Conservation (phyloP, 2,329 filamentous ascomycete genomes). For the Epichloe sylvatica region DNA sequence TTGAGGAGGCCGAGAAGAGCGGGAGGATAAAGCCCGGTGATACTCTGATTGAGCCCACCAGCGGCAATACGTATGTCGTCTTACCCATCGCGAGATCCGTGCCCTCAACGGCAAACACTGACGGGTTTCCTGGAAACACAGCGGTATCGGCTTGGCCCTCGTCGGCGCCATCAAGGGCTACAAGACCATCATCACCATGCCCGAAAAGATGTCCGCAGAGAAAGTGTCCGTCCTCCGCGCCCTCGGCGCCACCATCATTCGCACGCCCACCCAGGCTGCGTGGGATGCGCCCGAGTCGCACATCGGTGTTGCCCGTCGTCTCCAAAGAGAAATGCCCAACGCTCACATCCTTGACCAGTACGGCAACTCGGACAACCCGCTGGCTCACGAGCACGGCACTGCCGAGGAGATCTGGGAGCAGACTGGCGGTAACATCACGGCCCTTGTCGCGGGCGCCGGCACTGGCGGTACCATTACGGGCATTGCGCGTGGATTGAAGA, state of each 20-base stretch:
- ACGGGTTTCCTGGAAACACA: constrained; percentile 9
- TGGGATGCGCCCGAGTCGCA: constrained; percentile 92
- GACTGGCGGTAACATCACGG: constrained; percentile 67
- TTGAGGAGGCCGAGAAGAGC: constrained; percentile 81
- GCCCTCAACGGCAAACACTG: not conserved
- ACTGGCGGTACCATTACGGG: constrained; percentile 94
- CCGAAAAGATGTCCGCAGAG: constrained; percentile 98
- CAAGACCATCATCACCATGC: constrained; percentile 95
- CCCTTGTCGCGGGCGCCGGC: constrained; percentile 79
- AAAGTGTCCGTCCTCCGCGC: constrained; percentile 92
- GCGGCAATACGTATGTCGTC: constrained; percentile 63
- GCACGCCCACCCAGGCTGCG: constrained; percentile 89
- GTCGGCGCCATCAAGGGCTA: constrained; percentile 95
- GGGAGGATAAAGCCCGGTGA: constrained; percentile 95
- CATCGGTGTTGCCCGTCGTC: constrained; percentile 79
- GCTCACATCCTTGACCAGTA: constrained; percentile 97
- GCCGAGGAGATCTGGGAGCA: constrained; percentile 95
- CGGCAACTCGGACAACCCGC: constrained; percentile 77
- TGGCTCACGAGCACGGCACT: constrained; percentile 86
- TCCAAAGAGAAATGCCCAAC: constrained; percentile 92
- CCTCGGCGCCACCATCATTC: constrained; percentile 91
- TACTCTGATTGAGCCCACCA: constrained; percentile 94
- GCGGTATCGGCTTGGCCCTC: constrained; percentile 82
- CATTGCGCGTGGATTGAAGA: constrained; percentile 68
- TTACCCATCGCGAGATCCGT: not conserved